These are phyloP conservation scores for Alternaria dauci DNA, from an alignment of 2,329 filamentous ascomycete species.

Conservation along the genomic window DNA sequence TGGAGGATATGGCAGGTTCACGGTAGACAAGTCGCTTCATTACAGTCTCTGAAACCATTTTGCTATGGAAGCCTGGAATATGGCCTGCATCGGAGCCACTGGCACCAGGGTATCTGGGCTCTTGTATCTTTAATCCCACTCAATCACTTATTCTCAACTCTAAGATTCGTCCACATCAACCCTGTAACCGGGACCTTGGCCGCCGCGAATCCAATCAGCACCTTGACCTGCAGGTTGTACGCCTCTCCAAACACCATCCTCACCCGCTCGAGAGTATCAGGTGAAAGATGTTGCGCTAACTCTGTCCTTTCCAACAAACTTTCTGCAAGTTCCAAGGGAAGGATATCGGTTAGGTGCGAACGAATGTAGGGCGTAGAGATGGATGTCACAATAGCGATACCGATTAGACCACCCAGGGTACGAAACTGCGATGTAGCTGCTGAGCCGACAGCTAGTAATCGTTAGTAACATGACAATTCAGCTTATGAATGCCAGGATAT, in stretches of 20 bases:
- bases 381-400: slow-evolving; percentile 17
- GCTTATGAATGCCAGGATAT: not conserved
- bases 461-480: not conserved
- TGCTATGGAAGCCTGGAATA: not conserved
- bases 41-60: not conserved
- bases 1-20: not conserved
- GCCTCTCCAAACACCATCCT: slow-evolving; percentile 14
- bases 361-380: slow-evolving; percentile 20
- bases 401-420: slow-evolving; percentile 18
- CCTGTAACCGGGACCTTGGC: slow-evolving; percentile 16
- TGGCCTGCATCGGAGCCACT: not conserved
- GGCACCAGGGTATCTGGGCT: not conserved
- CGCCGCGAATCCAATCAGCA: slow-evolving; percentile 22
- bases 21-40: not conserved
- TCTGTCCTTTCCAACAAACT: slow-evolving; percentile 14
- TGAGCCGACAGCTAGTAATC: slow-evolving; percentile 14
- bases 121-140: not conserved
- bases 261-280: not conserved
- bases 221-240: slow-evolving; percentile 26
- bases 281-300: not conserved
- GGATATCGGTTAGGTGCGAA: slow-evolving; percentile 1
- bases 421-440: slow-evolving; percentile 21
- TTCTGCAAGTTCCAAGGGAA: slow-evolving; percentile 4
- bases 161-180: slow-evolving; percentile 23
- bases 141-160: slow-evolving; percentile 1